Evolutionary conservation across 2,329 filamentous ascomycete species (phyloP), one percentile per base, ranked within the genome.

Genomic region (Botrytis elliptica): DNA sequence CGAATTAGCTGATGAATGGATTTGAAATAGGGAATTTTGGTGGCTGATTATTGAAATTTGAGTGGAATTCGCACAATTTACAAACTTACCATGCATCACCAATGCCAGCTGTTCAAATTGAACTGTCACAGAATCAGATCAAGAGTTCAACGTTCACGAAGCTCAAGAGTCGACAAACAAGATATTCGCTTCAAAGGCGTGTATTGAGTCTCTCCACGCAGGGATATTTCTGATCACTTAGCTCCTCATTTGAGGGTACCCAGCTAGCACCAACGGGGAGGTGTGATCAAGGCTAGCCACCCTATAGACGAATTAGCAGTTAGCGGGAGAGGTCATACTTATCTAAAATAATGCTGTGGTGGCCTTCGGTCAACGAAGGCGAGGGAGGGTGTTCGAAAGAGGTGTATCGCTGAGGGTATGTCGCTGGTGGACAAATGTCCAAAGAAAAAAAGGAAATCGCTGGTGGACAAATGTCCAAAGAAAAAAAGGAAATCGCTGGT

Each of bases 251-350:
- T 63, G 60, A 63, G 25, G 36, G n/a, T 63, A 42, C 25, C 60
- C 60, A 63, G 60, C 60, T 42, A 63, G 60, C 60, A 63, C 60
- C 25, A 42, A 63, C 60, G 38, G 14, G 60, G 60, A 63, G 36
- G 60, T 63, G 60, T 63, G 60, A 63, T 63, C 60, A 63, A 63
- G 25, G 60, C 59, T 29, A 63, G 38, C 60, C 60, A 29, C 60
- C 60, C 60, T 63, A 63, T 63, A 63, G 60, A 63, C 38, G 60
- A 63, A 63, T 63, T 42, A 63, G 38, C 18, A 63, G 16, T 42
- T 16, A 42, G 3, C 22, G 14, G 38, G 14, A 25, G 36, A n/a
- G 7, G 0, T 57, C 16, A 63, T 62, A 63, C 60, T 63, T 63
- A 42, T 40, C 36, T n/a, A 9, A 63, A 55, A 57, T 18, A 18